Evolutionary conservation across 345 rosid species (phyloP), one percentile per base, ranked within the genome.

Genomic region (Sonneratia caseolaris): DNA sequence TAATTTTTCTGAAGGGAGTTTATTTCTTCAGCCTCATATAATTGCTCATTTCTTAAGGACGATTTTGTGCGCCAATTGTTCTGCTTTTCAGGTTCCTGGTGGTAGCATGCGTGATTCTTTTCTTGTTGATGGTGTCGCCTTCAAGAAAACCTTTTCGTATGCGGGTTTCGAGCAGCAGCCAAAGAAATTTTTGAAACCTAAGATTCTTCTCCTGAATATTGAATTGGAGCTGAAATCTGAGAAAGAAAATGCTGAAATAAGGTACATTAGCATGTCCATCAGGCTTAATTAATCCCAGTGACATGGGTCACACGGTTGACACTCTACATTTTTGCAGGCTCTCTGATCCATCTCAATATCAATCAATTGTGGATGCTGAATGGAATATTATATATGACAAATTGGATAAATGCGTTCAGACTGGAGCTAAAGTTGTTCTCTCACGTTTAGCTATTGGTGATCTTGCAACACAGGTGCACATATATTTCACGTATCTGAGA

Each of bases 121-220:
- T 83, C 83, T 96, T 45, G 99, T 96, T 40, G 84, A 91, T 78
- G 99, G 99, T 71, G 99, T 96, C 68, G 99, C 98, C 74, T 96
- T 96, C 74, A 96, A 96, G 70, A 96, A 96, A 84, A 96, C 99
- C n/a, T 96, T 96, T 80, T 92, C 99, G 0, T 96, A 96, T 76
- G 99, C 99, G 1, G 99, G 99, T 49, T 96, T 96, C 71, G 99
- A 96, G 83, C 99, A 96, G 70, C 99, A 96, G 73, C 99, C 99
- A 0, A 96, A 96, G 83, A 92, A 87, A 81, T 96, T 96, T 81
- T 4, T 85, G 51, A 82, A 85, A 74, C 98, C 98, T 73, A 91
- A 88, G 74, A 81, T 96, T 72, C 94, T 96, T 56, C 72, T 96
- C 62, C 81, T 96, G 51, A 96, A 96, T 79, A 87, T 96, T 70